Evolutionary conservation across 768 basidiomycete genomes (phyloP), one percentile per base, ranked within the genome.

Genomic region (Mrakia frigida): DNA sequence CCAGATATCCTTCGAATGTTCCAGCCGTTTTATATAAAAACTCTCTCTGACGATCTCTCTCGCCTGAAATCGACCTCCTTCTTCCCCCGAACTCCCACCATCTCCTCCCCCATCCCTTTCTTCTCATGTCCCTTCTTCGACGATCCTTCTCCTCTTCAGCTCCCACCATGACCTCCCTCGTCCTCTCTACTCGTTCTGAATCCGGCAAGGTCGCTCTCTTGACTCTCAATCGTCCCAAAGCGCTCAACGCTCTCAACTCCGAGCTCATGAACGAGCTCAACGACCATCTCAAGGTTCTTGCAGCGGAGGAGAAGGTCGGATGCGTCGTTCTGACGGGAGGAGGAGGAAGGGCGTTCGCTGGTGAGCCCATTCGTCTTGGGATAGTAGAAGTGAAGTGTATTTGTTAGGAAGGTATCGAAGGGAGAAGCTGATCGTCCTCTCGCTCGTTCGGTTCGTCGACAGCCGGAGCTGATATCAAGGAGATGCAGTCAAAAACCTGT

Each of bases 401-500:
- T 7, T 16, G 9, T 21, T 28, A 1, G 33, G 5, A 39, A 5
- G 63, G 46, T 23, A 37, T 13, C n/a, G 28, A 14, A 67, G 37
- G 3, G 43, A 52, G 37, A 18, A 16, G 67, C 74, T 68, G 53
- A 35, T 50, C 16, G 6, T 65, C 25, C 52, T 21, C 59, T 71
- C 71, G 11, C 11, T 50, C 16, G 14, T 6, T 50, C 46, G 46
- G 46, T 14, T 50, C 46, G 46, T 50, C 18, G 18, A 9, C 74
- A 94, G 94, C 94, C 80, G 94, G 96, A 3, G 96, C 96, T 31
- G 96, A 99, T 84, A 98, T 99, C 85, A 98, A 97, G 85, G 94
- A 98, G 85, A 98, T 98, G 96, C 94, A 94, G 84, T 92, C 95
- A 85, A 94, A 94, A 84, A 85, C 89, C 77, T 97, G 93, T 94